Evolutionary conservation across 331 rosid genomes (phyloP).

Genomic region (Malus hybrid): DNA sequence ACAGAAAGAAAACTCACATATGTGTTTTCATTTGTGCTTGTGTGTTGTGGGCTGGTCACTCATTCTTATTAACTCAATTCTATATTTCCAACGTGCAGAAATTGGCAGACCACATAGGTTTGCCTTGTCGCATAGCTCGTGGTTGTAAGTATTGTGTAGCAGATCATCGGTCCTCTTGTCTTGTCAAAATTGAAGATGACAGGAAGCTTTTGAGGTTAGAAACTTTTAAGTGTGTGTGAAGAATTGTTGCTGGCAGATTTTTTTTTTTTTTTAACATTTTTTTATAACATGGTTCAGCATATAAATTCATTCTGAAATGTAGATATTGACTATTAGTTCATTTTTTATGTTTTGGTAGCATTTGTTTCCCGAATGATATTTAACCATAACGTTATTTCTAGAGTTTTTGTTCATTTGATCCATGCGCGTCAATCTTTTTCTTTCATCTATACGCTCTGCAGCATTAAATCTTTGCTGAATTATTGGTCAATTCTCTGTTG

Average conservation of each 20-base stretch:
- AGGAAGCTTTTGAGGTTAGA: constrained; percentile 58
- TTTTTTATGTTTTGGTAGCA: neutral
- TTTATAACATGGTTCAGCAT: neutral
- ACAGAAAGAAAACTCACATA: too few species aligned
- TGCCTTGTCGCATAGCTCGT: constrained; percentile 98
- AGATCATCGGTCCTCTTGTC: constrained; percentile 94
- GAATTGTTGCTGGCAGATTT: neutral
- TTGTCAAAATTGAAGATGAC: constrained; percentile 70
- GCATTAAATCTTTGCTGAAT: neutral
- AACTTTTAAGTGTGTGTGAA: constrained; percentile 6
- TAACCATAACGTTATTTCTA: neutral
- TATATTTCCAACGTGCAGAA: constrained; percentile 48
- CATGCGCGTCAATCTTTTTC: neutral
- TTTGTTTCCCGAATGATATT: neutral
- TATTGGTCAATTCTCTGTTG: neutral
- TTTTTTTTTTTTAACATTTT: too few species aligned
- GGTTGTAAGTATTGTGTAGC: constrained; percentile 94
- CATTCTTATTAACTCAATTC: neutral
- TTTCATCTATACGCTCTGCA: neutral
- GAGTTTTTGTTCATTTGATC: neutral
- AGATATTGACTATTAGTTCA: neutral
- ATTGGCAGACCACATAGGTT: constrained; percentile 89
- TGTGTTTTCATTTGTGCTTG: neutral
- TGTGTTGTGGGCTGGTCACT: neutral
- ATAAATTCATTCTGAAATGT: neutral